Conservation (phyloP, 768 basidiomycete species). For the Boletellus sp. region DNA sequence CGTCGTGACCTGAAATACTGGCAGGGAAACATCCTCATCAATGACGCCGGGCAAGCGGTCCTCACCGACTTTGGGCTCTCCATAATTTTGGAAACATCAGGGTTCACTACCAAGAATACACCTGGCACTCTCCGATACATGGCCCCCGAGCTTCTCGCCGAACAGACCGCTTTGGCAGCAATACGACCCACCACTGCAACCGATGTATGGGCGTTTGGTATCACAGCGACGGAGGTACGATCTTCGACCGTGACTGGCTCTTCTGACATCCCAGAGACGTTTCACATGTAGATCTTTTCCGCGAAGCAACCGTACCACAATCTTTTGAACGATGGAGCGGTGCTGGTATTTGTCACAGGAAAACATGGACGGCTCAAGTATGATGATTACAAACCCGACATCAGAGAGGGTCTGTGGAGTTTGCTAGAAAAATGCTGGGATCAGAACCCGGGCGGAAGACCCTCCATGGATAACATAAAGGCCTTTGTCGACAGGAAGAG, state of each 20-base stretch:
- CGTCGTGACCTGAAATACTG: not conserved
- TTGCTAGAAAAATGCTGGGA: conserved; percentile 20
- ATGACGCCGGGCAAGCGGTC: conserved; percentile 29
- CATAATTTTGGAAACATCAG: conserved; percentile 32
- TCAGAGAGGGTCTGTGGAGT: conserved; percentile 19
- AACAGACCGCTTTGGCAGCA: conserved; percentile 10
- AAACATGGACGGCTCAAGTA: conserved; percentile 12
- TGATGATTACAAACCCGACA: conserved; percentile 18
- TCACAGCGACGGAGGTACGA: conserved; percentile 35
- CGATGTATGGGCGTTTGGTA: conserved; percentile 38
- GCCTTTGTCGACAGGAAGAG: conserved; percentile 21
- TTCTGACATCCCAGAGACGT: not conserved
- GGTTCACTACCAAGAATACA: conserved; percentile 34
- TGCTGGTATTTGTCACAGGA: conserved; percentile 16
- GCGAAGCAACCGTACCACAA: conserved; percentile 18
- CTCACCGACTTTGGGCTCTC: conserved; percentile 42
- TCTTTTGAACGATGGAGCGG: conserved; percentile 10
- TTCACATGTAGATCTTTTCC: conserved; percentile 22
- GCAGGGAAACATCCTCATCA: conserved; percentile 38
- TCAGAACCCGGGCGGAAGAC: conserved; percentile 7
- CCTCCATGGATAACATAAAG: conserved; percentile 11
- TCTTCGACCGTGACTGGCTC: not conserved
- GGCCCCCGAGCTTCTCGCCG: conserved; percentile 34
- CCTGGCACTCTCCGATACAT: conserved; percentile 40
- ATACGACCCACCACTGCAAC: conserved; percentile 23